A percentile compares a stretch with the other conserved stretches of the same genome.
Evolutionary conservation across 2,329 filamentous ascomycete genomes (phyloP).

Genomic region (Colletotrichum paranaense): DNA sequence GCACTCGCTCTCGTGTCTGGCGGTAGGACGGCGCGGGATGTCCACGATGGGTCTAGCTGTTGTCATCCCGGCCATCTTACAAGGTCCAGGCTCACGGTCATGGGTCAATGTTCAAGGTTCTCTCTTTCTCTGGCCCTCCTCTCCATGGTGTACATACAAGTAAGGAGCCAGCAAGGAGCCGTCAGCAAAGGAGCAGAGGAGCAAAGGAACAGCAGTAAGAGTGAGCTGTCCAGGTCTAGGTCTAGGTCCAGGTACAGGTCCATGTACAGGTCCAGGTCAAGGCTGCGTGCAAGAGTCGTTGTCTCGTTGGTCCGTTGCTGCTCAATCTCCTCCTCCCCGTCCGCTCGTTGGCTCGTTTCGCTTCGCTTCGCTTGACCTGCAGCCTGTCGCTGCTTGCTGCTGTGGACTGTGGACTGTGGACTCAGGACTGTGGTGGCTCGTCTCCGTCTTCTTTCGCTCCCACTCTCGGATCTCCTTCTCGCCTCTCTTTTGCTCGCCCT

Average conservation of each 20-base stretch:
- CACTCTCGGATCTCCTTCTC: slow-evolving; percentile 6
- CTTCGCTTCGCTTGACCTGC: slow-evolving; percentile 31
- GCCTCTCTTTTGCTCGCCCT: slow-evolving; percentile 31
- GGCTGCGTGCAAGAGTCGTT: background rate
- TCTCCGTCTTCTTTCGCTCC: slow-evolving; percentile 12
- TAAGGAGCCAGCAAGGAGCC: background rate
- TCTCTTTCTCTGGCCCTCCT: background rate
- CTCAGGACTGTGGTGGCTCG: slow-evolving; percentile 4
- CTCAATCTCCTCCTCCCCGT: slow-evolving; percentile 26
- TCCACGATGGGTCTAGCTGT: slow-evolving; percentile 1
- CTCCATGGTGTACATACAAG: background rate
- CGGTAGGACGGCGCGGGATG: background rate
- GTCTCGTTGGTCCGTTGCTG: slow-evolving; percentile 15
- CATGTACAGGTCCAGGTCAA: slow-evolving; percentile 8
- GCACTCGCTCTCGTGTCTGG: slow-evolving; percentile 1
- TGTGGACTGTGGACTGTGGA: too few relatives aligned
- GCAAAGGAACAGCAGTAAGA: background rate
- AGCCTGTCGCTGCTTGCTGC: slow-evolving; percentile 5
- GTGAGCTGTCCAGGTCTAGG: slow-evolving; percentile 2
- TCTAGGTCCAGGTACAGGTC: slow-evolving; percentile 4
- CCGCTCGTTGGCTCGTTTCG: slow-evolving; percentile 30
- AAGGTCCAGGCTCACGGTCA: slow-evolving; percentile 24
- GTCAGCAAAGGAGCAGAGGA: background rate
- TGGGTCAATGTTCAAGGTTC: slow-evolving; percentile 11
- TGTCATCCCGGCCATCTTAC: background rate